These are phyloP conservation scores for Pseudocercospora pini-densiflorae DNA, from an alignment of 2,329 filamentous ascomycete species.

Conservation along the genomic window DNA sequence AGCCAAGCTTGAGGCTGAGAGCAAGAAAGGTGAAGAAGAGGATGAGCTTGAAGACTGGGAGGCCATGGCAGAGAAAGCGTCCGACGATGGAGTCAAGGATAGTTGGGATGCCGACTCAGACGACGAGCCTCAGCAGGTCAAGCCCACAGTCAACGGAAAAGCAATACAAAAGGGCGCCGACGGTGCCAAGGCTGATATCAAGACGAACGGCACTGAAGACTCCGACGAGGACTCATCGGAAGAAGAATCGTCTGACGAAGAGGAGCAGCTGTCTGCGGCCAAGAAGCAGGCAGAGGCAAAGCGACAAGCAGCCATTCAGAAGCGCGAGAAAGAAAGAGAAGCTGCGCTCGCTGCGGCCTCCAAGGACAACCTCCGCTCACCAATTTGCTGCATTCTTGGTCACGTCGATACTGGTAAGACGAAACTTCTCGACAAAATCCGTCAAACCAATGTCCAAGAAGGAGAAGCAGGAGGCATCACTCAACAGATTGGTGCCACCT, in stretches of 20 bases:
- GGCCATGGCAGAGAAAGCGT: constrained; percentile 71
- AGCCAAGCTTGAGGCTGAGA: constrained; percentile 70
- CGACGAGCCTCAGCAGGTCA: constrained; percentile 58
- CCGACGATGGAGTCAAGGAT: constrained; percentile 78
- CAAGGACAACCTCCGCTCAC: constrained; percentile 91
- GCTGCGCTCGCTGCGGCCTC: constrained; percentile 89
- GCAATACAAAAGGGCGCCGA: constrained; percentile 35
- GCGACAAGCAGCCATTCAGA: constrained; percentile 87
- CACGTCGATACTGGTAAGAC: constrained; percentile 99
- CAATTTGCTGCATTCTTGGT: constrained; percentile 99
- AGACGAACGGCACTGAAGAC: constrained; percentile 38
- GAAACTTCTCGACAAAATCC: constrained; percentile 98
- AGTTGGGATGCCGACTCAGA: constrained; percentile 91
- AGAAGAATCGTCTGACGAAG: constrained; percentile 60
- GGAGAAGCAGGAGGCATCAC: constrained; percentile 99
- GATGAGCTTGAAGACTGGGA: constrained; percentile 84
- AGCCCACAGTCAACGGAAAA: constrained; percentile 43
- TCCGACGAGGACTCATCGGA: constrained; percentile 52
- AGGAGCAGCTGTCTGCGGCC: constrained; percentile 76
- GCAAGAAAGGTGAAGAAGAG: constrained; percentile 65
- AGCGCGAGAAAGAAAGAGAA: constrained; percentile 87
- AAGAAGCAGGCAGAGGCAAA: constrained; percentile 73
- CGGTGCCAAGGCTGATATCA: constrained; percentile 34
- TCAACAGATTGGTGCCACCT: constrained; percentile 98
- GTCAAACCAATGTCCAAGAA: constrained; percentile 98